phyloP scores from a whole-genome alignment of 495 filamentous ascomycete genomes.

The Penicillium egyptiacum region DNA sequence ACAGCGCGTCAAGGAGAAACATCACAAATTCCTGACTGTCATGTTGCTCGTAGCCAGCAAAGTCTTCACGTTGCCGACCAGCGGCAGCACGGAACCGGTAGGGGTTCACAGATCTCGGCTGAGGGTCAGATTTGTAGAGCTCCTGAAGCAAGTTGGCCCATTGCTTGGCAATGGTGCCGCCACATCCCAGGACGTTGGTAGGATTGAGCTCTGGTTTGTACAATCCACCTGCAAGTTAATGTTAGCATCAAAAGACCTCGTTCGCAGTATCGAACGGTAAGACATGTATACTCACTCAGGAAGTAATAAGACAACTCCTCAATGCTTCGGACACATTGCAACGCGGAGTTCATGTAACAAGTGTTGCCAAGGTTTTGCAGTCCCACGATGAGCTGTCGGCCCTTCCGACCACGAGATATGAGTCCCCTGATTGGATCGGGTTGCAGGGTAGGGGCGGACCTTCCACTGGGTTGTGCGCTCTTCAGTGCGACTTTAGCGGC shows the following conservation, averaged over 20 bases:
- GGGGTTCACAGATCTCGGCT: slow-evolving; percentile 65
- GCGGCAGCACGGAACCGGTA: slow-evolving; percentile 76
- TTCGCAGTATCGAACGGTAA: slow-evolving; percentile 5
- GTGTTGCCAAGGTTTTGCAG: slow-evolving; percentile 92
- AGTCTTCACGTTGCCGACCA: slow-evolving; percentile 74
- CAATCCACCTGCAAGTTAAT: slow-evolving; percentile 51
- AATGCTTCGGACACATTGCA: slow-evolving; percentile 89
- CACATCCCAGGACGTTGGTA: slow-evolving; percentile 77
- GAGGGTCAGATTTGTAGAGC: slow-evolving; percentile 59
- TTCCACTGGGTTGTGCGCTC: slow-evolving; percentile 50
- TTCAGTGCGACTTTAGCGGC: slow-evolving; percentile 39
- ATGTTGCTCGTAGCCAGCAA: slow-evolving; percentile 94
- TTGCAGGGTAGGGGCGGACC: slow-evolving; percentile 60
- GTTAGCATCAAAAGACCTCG: slow-evolving; percentile 13
- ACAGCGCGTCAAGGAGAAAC: slow-evolving; percentile 89
- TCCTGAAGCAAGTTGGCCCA: slow-evolving; percentile 73
- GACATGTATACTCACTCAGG: slow-evolving; percentile 50
- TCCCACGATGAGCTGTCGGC: slow-evolving; percentile 60
- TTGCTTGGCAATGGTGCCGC: slow-evolving; percentile 76
- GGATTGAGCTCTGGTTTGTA: slow-evolving; percentile 79
- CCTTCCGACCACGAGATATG: slow-evolving; percentile 61
- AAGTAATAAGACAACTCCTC: slow-evolving; percentile 93
- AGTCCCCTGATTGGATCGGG: slow-evolving; percentile 33
- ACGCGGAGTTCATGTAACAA: slow-evolving; percentile 97
- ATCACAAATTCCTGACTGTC: slow-evolving; percentile 98